Conservation (phyloP, 2,329 filamentous ascomycete species). For the Talaromyces rugulosus region DNA sequence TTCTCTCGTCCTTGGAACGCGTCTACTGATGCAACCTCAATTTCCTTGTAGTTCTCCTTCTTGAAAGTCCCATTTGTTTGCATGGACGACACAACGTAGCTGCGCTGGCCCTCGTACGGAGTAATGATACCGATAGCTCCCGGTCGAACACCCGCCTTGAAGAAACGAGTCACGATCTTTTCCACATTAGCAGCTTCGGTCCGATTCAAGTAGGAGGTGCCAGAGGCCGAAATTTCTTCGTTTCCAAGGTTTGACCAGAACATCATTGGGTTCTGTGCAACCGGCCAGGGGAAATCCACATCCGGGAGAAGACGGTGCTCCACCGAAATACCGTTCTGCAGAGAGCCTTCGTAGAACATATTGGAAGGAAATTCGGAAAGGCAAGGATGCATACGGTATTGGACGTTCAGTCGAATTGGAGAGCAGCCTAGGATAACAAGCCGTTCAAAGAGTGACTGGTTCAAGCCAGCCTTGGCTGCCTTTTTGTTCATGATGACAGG, state of each 20-base stretch:
- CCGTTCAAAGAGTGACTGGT: slow-evolving; percentile 97
- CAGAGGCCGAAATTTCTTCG: slow-evolving; percentile 95
- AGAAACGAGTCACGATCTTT: slow-evolving; percentile 97
- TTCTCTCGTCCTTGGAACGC: slow-evolving; percentile 99
- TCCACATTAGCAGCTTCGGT: slow-evolving; percentile 97
- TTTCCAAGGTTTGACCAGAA: slow-evolving; percentile 99
- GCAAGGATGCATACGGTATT: slow-evolving; percentile 99
- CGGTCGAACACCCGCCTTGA: slow-evolving; percentile 96
- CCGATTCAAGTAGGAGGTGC: slow-evolving; percentile 95
- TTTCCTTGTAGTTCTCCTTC: slow-evolving; percentile 97
- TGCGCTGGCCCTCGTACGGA: slow-evolving; percentile 95
- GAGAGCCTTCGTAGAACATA: slow-evolving; percentile 98
- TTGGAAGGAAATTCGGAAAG: slow-evolving; percentile 96
- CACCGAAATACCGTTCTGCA: slow-evolving; percentile 94
- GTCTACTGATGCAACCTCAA: slow-evolving; percentile 96
- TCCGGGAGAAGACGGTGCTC: slow-evolving; percentile 84
- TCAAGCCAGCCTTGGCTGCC: slow-evolving; percentile 92
- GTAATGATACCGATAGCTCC: slow-evolving; percentile 95
- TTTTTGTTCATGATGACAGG: slow-evolving; percentile 99
- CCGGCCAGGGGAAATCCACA: slow-evolving; percentile 97
- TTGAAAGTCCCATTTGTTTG: slow-evolving; percentile 95
- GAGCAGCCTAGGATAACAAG: slow-evolving; percentile 85
- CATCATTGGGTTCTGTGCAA: slow-evolving; percentile 96
- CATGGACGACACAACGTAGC: slow-evolving; percentile 99
- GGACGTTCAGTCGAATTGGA: slow-evolving; percentile 90